A percentile compares a stretch with the other conserved stretches of the same genome.
phyloP scores from a whole-genome alignment of 768 basidiomycete genomes.

The Strobilomyces echinocephalus region DNA sequence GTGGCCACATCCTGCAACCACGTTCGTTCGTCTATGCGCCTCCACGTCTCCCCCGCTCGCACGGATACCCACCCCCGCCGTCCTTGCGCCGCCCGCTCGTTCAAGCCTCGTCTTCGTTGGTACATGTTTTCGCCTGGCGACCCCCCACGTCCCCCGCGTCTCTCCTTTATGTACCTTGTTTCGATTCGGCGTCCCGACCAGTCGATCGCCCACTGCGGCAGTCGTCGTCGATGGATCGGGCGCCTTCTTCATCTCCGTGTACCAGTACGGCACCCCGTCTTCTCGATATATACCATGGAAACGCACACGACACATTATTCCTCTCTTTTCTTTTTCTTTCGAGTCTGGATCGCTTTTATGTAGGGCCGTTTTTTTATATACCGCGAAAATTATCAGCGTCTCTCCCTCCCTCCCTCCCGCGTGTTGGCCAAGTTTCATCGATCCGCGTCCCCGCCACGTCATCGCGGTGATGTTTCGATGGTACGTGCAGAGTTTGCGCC shows the following conservation, averaged over 20 bases:
- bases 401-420: too few species aligned
- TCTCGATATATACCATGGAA: not conserved
- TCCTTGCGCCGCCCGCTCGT: not conserved
- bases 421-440: too few species aligned
- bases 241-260: not conserved
- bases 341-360: not conserved
- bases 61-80: conserved; percentile 3
- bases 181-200: not conserved
- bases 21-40: not conserved
- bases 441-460: too few species aligned
- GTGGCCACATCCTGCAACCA: not conserved
- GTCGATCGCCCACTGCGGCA: not conserved
- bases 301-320: not conserved
- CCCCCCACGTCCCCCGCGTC: not conserved
- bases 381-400: too few species aligned
- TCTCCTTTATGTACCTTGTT: too few species aligned
- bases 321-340: not conserved
- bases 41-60: not conserved
- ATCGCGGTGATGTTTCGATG: too few species aligned
- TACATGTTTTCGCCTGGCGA: not conserved
- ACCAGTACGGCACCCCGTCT: not conserved
- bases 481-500: too few species aligned
- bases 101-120: not conserved
- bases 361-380: not conserved
- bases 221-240: not conserved